A percentile compares a stretch with the other conserved stretches of the same genome.
These are phyloP conservation scores for Lactarius quietus DNA, from an alignment of 768 basidiomycete genomes.

Conservation along the genomic window DNA sequence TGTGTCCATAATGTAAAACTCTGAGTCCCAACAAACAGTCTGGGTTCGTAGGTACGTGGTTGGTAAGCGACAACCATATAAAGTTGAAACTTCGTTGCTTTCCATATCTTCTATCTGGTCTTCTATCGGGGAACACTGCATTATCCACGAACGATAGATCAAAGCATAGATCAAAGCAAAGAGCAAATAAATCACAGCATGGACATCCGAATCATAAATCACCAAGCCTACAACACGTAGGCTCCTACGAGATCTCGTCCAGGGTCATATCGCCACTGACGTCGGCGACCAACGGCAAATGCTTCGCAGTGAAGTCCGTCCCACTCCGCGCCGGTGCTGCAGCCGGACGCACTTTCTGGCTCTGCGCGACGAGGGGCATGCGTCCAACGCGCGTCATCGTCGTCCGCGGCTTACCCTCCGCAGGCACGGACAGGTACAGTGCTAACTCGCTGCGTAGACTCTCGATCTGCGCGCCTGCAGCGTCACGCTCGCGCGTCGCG, in stretches of 20 bases:
- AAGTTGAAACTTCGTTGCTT: no score
- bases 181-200: constrained; percentile 5
- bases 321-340: not conserved
- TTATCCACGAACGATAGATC: not conserved
- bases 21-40: no score
- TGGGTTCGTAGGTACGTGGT: no score
- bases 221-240: not conserved
- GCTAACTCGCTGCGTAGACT: constrained; percentile 34
- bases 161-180: not conserved
- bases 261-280: constrained; percentile 32
- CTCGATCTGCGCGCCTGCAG: constrained; percentile 31
- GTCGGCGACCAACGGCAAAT: constrained; percentile 24
- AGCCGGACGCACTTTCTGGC: constrained; percentile 20
- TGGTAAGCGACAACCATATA: no score
- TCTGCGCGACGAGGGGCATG: constrained; percentile 29
- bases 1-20: no score
- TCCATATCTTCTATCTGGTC: no score
- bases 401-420: constrained; percentile 34
- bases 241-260: constrained; percentile 29
- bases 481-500: constrained; percentile 34
- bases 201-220: not conserved
- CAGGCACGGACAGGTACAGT: constrained; percentile 36
- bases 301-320: constrained; percentile 12
- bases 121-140: no score
- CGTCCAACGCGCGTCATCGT: constrained; percentile 35